Conservation (phyloP, 345 rosid genomes). For the Corchorus olitorius region DNA sequence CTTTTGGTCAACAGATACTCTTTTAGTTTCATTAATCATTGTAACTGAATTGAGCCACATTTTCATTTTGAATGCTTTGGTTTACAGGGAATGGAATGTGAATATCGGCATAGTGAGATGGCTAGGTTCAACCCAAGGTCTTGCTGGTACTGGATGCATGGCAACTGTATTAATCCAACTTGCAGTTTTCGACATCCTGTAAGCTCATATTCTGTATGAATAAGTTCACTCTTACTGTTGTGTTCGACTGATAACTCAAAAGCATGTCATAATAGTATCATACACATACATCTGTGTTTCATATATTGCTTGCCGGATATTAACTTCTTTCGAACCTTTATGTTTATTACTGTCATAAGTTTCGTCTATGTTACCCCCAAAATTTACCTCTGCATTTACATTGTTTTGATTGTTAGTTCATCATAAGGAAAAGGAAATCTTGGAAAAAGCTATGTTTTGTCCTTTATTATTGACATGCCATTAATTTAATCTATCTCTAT, state of each 20-base stretch:
- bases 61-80: not conserved
- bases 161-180: slow-evolving; percentile 57
- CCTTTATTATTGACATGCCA: not conserved
- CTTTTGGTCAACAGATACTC: too few relatives aligned
- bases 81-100: slow-evolving; percentile 61
- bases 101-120: slow-evolving; percentile 61
- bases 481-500: not conserved
- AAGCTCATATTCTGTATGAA: slow-evolving; percentile 26
- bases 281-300: not conserved
- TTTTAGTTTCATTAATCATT: not conserved
- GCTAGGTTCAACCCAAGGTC: slow-evolving; percentile 71
- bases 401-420: not conserved
- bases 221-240: not conserved
- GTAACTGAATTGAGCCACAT: not conserved
- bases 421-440: not conserved
- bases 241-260: not conserved
- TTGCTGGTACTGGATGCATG: slow-evolving; percentile 70
- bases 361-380: not conserved
- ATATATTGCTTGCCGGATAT: not conserved
- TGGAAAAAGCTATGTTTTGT: not conserved
- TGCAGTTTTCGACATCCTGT: slow-evolving; percentile 72
- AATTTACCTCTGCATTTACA: not conserved
- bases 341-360: not conserved
- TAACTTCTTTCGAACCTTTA: not conserved
- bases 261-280: not conserved